Evolutionary conservation across 768 basidiomycete genomes (phyloP).

Genomic region (Tephrocybe sp.): DNA sequence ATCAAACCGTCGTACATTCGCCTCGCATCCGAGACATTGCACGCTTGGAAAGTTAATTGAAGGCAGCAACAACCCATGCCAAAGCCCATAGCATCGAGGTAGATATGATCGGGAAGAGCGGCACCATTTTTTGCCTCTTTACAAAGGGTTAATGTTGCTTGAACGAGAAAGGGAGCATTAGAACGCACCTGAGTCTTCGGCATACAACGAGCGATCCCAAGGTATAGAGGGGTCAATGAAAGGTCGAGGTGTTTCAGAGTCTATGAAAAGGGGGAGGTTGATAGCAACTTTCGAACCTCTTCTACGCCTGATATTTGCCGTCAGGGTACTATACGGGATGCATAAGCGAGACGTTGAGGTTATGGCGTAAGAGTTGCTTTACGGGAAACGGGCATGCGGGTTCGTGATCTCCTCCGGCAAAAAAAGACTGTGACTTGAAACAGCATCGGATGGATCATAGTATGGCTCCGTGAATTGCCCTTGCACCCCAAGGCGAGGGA

Average conservation of each 20-base stretch:
- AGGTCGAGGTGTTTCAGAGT: constrained; percentile 82
- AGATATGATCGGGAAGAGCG: constrained; percentile 88
- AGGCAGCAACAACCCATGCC: constrained; percentile 99
- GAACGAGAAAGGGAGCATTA: constrained; percentile 7
- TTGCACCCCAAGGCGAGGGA: constrained; percentile 85
- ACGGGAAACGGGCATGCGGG: constrained; percentile 98
- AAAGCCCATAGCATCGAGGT: constrained; percentile 99
- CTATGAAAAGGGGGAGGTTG: constrained; percentile 91
- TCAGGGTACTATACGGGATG: constrained; percentile 72
- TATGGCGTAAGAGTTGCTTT: constrained; percentile 13
- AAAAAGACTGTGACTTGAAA: constrained; percentile 92
- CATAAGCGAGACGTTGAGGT: constrained; percentile 8
- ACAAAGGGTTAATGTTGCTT: constrained; percentile 9
- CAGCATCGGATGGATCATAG: constrained; percentile 68
- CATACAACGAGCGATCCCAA: constrained; percentile 78
- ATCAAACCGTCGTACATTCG: constrained; percentile 95
- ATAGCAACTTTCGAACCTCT: constrained; percentile 94
- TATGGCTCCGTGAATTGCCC: constrained; percentile 94
- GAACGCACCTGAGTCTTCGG: constrained; percentile 77
- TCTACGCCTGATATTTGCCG: constrained; percentile 90
- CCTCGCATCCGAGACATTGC: constrained; percentile 89
- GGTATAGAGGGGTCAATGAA: constrained; percentile 94
- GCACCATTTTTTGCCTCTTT: constrained; percentile 93
- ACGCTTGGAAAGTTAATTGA: constrained; percentile 97
- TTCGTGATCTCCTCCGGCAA: constrained; percentile 96